Percentiles rank a stretch among this genome's conserved stretches.
These are phyloP conservation scores for Ceratobasidium sp. DNA, from an alignment of 1,284 basidiomycete species.

Conservation along the genomic window DNA sequence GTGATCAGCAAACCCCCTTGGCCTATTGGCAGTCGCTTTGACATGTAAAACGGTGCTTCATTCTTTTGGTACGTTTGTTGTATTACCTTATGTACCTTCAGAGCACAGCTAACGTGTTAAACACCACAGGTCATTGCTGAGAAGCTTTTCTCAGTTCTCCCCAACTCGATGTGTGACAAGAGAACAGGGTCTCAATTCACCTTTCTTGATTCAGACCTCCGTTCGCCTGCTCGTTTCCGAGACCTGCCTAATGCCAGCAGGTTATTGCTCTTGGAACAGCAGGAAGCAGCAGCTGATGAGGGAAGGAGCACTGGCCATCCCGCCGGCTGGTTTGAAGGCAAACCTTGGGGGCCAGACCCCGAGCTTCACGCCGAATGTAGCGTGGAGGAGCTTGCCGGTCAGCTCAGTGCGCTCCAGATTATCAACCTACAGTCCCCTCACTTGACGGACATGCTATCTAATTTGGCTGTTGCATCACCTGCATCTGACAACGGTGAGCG, in stretches of 20 bases:
- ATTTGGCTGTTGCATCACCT: background rate
- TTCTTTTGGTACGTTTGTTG: background rate
- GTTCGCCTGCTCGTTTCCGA: slow-evolving; percentile 1
- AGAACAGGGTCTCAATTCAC: background rate
- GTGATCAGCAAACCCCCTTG: background rate
- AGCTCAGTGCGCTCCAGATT: slow-evolving; percentile 3
- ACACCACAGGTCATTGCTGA: background rate
- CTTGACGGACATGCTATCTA: slow-evolving; percentile 6
- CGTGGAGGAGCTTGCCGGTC: background rate
- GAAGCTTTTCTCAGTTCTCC: slow-evolving; percentile 2
- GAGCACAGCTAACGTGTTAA: background rate
- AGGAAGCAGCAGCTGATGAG: background rate
- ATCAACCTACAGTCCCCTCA: slow-evolving; percentile 3
- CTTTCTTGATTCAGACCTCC: slow-evolving; percentile 3
- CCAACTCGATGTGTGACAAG: slow-evolving; percentile 21
- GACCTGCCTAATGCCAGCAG: background rate
- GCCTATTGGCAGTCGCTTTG: slow-evolving; percentile 16
- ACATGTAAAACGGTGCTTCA: background rate
- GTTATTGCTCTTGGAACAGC: background rate
- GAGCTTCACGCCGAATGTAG: background rate
- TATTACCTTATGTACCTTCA: background rate
- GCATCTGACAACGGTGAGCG: background rate
- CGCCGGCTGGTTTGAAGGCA: background rate
- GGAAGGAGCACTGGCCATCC: too few relatives aligned
- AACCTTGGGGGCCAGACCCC: background rate